Conservation (phyloP, 169 alveolate genomes). For the Plasmodium knowlesi region DNA sequence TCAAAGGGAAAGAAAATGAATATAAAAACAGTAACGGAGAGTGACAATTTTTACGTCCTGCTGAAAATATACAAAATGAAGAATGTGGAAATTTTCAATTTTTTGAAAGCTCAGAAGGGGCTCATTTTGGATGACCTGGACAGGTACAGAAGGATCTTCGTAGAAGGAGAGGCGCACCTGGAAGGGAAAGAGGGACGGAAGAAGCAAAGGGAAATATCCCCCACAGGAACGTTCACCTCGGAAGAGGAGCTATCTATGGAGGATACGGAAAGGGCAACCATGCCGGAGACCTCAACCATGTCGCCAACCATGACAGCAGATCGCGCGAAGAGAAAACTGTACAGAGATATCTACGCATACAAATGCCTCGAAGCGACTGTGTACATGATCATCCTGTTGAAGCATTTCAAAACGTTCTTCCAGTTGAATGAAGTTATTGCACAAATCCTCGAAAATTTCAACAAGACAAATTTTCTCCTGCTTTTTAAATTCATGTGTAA, state of each 20-base stretch:
- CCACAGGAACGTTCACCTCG: background rate
- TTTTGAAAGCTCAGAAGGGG: slow-evolving; percentile 55
- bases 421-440: slow-evolving; percentile 66
- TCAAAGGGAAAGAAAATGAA: slow-evolving; percentile 41
- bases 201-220: background rate
- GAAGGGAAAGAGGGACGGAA: background rate
- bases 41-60: slow-evolving; percentile 65
- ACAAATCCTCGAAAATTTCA: slow-evolving; percentile 40
- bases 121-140: slow-evolving; percentile 28
- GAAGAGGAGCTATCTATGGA: background rate
- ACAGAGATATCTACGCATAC: slow-evolving; percentile 44
- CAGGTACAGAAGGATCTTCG: slow-evolving; percentile 29
- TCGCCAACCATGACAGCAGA: background rate
- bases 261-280: background rate
- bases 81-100: slow-evolving; percentile 54
- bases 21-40: slow-evolving; percentile 54
- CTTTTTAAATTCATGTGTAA: slow-evolving; percentile 64
- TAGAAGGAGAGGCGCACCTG: background rate
- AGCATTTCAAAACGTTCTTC: slow-evolving; percentile 68
- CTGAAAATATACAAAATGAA: slow-evolving; percentile 71
- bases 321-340: slow-evolving; percentile 24
- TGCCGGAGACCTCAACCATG: background rate
- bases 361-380: slow-evolving; percentile 67
- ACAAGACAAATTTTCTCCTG: slow-evolving; percentile 37
- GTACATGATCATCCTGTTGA: slow-evolving; percentile 52